These are phyloP conservation scores for Hymenoscyphus linearis DNA, from an alignment of 2,329 filamentous ascomycete species.

Conservation along the genomic window DNA sequence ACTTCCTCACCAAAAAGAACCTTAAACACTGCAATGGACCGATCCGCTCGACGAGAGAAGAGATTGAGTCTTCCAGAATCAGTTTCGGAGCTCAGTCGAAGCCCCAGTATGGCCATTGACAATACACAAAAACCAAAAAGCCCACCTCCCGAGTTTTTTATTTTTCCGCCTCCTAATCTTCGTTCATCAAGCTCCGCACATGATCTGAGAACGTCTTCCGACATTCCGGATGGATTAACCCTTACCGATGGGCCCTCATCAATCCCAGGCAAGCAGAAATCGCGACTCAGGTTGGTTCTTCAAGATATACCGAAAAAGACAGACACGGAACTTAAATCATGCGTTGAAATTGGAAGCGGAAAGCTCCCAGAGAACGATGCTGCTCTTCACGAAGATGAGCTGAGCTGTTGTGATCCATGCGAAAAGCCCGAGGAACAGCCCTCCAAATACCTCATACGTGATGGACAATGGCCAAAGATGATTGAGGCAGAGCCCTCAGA, in stretches of 20 bases:
- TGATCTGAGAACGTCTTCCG: slow-evolving; percentile 8
- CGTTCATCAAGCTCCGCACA: slow-evolving; percentile 15
- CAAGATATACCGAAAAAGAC: slow-evolving; percentile 18
- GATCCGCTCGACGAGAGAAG: slow-evolving; percentile 8
- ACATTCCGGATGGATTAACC: slow-evolving; percentile 2
- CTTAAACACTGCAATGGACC: slow-evolving; percentile 19
- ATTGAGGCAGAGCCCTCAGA: slow-evolving; percentile 18
- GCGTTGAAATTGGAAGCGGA: slow-evolving; percentile 16
- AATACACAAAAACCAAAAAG: background rate
- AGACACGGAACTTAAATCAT: slow-evolving; percentile 17
- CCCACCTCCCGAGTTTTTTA: background rate
- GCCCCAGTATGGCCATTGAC: slow-evolving; percentile 8
- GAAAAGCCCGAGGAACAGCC: slow-evolving; percentile 14
- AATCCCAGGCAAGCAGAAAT: slow-evolving; percentile 15
- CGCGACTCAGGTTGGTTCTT: slow-evolving; percentile 22
- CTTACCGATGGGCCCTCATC: slow-evolving; percentile 2
- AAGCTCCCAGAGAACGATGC: slow-evolving; percentile 19
- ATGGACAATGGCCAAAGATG: slow-evolving; percentile 6
- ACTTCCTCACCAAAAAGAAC: slow-evolving; percentile 17
- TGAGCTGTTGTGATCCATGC: slow-evolving; percentile 21
- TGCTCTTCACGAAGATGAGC: slow-evolving; percentile 19
- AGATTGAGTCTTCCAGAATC: slow-evolving; percentile 9
- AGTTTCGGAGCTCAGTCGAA: slow-evolving; percentile 6
- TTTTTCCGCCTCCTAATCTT: slow-evolving; percentile 5
- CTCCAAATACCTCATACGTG: slow-evolving; percentile 18